Evolutionary conservation across 129 eudicot genomes (phyloP).

Genomic region (Saussurea involucrata): DNA sequence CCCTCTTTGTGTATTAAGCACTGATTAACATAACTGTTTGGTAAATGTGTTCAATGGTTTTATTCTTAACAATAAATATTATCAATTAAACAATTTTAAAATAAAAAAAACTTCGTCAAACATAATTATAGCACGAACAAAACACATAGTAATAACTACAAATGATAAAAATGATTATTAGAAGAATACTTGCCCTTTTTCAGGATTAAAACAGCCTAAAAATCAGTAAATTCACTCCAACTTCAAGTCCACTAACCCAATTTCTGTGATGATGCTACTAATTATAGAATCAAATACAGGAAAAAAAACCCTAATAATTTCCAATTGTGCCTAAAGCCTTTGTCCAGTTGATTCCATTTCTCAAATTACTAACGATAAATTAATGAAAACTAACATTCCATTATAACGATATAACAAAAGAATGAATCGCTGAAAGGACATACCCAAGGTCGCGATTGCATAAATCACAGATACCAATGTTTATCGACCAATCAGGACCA

Average conservation of each 20-base stretch:
- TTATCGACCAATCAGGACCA: slow-evolving; percentile 36
- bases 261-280: neutral
- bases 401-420: neutral
- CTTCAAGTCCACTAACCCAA: neutral
- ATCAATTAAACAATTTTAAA: too few relatives aligned
- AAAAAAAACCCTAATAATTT: neutral
- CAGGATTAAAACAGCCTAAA: neutral
- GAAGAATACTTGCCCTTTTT: neutral
- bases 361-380: neutral
- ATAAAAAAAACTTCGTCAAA: too few relatives aligned
- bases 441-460: slow-evolving; percentile 33
- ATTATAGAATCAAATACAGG: neutral
- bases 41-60: too few relatives aligned
- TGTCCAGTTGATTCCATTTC: neutral
- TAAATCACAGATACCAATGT: too few relatives aligned
- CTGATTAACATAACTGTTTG: too few relatives aligned
- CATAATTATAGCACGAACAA: too few relatives aligned
- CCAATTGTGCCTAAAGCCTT: neutral
- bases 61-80: too few relatives aligned
- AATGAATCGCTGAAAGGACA: neutral
- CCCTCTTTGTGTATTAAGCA: too few relatives aligned
- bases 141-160: neutral
- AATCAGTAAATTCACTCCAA: neutral
- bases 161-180: neutral
- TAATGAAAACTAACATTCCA: neutral